Base-by-base conservation (phyloP, 1,139 yeast species). In the Pichia sp. region DNA sequence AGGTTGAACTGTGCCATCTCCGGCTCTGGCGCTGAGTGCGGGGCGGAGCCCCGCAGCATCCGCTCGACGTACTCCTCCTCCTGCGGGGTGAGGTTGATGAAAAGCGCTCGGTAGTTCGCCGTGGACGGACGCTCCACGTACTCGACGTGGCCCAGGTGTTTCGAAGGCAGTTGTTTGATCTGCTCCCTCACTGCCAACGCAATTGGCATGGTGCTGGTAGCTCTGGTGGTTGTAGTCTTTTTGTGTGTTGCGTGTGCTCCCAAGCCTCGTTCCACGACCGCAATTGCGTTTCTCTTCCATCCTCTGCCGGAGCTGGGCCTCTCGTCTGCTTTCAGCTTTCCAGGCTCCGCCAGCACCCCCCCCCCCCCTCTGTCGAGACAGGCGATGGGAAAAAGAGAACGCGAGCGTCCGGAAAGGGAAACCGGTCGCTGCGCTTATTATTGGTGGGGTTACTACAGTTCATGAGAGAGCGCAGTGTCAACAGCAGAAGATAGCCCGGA, bases 111-210 rank as follows among this genome's bases (percentile, higher is more conserved):
- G 16, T 62, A 56, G 4, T 66, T 57, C 6, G 55, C 50, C 14
- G 41, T 40, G 1, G 69, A 67, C 27, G 71, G 71, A 49, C 60
- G 61, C 43, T 60, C 63, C 41, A 63, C 62, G 66, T 88, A 88
- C 0, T 85, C 70, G 3, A 87, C 68, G 1, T 84, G 75, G 0
- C 93, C 93, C 40, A 88, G 70, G 55, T 77, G 77, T 46, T 70
- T 75, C 6, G 46, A 29, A 29, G 57, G 57, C n/a, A 51, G 46
- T 16, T 38, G 33, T 16, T 40, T 27, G n/a, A 48, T 20, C 20
- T 48, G 43, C 9, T 48, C 34, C 33, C 29, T 10, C 17, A 4
- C 43, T 8, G 16, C 9, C 16, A n/a, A 17, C 10, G 29, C 46
- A 42, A 42, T 42, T 16, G 46, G 31, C 46, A 42, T 42, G 29